A percentile compares a stretch with the other conserved stretches of the same genome.
These are phyloP conservation scores for Alloascoidea hylecoeti DNA, from an alignment of 805 yeast species.

Conservation along the genomic window DNA sequence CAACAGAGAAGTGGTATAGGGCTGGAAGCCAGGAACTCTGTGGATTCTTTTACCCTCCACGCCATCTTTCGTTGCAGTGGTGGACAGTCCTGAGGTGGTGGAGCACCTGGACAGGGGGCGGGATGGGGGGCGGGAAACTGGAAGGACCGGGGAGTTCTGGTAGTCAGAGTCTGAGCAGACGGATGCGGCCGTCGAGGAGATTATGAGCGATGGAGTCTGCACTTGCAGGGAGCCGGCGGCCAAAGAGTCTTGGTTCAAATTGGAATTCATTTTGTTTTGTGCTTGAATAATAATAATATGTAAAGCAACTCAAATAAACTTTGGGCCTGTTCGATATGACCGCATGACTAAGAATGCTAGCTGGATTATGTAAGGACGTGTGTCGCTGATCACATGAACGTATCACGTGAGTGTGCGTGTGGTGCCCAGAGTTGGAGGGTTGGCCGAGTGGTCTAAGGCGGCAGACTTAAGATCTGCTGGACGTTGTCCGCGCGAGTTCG, in stretches of 20 bases:
- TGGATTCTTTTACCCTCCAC: conserved; percentile 47
- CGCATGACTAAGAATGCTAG: too few relatives aligned
- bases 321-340: too few relatives aligned
- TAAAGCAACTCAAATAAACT: too few relatives aligned
- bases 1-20: conserved; percentile 6
- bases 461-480: conserved; percentile 1
- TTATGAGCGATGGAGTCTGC: background rate
- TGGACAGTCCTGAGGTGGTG: conserved; percentile 48
- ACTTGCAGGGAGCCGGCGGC: background rate
- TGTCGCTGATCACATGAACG: too few relatives aligned
- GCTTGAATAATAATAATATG: too few relatives aligned
- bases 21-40: conserved; percentile 24
- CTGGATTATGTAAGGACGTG: too few relatives aligned
- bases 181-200: background rate
- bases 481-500: conserved; percentile 1
- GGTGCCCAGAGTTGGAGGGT: conserved; percentile 1
- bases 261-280: too few relatives aligned
- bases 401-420: too few relatives aligned
- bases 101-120: conserved; percentile 49
- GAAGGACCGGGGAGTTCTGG: conserved; percentile 26
- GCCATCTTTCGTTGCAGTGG: conserved; percentile 66
- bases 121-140: conserved; percentile 45
- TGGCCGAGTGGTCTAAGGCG: conserved; percentile 1
- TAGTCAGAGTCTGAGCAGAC: conserved; percentile 1
- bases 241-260: too few relatives aligned